Evolutionary conservation across 2,329 filamentous ascomycete species (phyloP).

Genomic region (Cladobotryum protrusum): DNA sequence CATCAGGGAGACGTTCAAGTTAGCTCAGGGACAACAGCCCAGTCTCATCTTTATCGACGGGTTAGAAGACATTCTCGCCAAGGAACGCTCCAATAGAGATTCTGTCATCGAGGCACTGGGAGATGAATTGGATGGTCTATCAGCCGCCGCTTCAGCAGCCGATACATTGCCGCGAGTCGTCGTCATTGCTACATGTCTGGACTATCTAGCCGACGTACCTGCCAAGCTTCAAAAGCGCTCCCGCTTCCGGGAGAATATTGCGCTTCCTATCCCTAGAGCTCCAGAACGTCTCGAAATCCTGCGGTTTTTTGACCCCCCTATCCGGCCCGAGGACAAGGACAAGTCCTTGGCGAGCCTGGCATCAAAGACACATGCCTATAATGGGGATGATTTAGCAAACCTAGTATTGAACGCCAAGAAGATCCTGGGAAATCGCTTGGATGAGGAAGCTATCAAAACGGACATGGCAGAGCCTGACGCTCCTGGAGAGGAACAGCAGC

Average conservation of each 20-base stretch:
- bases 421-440: slow-evolving; percentile 21
- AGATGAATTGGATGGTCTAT: slow-evolving; percentile 51
- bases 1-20: slow-evolving; percentile 62
- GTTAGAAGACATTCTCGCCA: slow-evolving; percentile 62
- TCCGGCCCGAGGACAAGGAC: slow-evolving; percentile 43
- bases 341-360: slow-evolving; percentile 55
- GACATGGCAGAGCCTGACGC: slow-evolving; percentile 4
- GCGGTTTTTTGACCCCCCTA: slow-evolving; percentile 46
- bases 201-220: slow-evolving; percentile 67
- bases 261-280: slow-evolving; percentile 71
- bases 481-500: neutral
- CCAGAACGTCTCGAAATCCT: slow-evolving; percentile 68
- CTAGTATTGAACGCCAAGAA: slow-evolving; percentile 42
- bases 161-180: slow-evolving; percentile 52
- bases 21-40: slow-evolving; percentile 62
- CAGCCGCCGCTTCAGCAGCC: slow-evolving; percentile 30
- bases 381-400: slow-evolving; percentile 66
- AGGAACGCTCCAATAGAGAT: slow-evolving; percentile 46
- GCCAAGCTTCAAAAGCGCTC: slow-evolving; percentile 56
- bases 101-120: slow-evolving; percentile 46
- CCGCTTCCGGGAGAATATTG: slow-evolving; percentile 62
- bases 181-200: slow-evolving; percentile 66
- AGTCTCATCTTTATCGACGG: slow-evolving; percentile 76
- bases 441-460: slow-evolving; percentile 8
- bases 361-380: slow-evolving; percentile 80